Base-by-base conservation (phyloP, 768 basidiomycete species). In the Phlebiopsis flavidoalba region DNA sequence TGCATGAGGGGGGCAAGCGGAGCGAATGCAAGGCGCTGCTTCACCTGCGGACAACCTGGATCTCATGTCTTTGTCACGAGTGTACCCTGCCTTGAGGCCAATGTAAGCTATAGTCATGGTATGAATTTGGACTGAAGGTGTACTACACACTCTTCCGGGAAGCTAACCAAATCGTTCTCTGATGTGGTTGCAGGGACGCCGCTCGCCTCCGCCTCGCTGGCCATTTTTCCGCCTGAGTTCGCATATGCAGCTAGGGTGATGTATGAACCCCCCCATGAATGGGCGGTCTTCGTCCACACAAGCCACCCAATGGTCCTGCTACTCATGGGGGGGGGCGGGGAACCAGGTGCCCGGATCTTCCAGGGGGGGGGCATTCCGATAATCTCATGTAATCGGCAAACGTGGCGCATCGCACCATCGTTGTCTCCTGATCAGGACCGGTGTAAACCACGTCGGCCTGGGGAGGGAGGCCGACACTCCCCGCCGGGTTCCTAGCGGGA, bases 1-100 rank as follows among this genome's bases (percentile, higher is more conserved):
- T 19, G 53, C 59, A 26, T 59, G 58, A 63, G n/a, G n/a, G n/a
- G n/a, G n/a, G 35, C 54, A n/a, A 36, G 37, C 36, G 43, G n/a
- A 5, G 54, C 54, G 22, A 19, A 45, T 31, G 26, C 26, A 31
- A 31, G 26, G 26, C 26, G 26, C 26, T 31, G 26, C 26, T 6
- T 31, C 26, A 31, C 26, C 26, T 31, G 26, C 26, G 26, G 26
- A 31, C 2, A 31, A 31, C 26, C 40, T 55, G 48, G 48, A 49
- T 43, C 40, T 43, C 40, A 43, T 49, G 48, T 21, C 48, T 49
- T n/a, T 49, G 48, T 21, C 24, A 49, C n/a, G n/a, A 19, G 24
- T 49, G 48, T 49, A 49, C 48, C 15, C 48, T 21, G n/a, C n/a
- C 33, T 53, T 55, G 12, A 36, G 54, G 43, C 35, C n/a, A 55